phyloP scores from a whole-genome alignment of 2,329 filamentous ascomycete species.

The Teratosphaeria zuluensis region DNA sequence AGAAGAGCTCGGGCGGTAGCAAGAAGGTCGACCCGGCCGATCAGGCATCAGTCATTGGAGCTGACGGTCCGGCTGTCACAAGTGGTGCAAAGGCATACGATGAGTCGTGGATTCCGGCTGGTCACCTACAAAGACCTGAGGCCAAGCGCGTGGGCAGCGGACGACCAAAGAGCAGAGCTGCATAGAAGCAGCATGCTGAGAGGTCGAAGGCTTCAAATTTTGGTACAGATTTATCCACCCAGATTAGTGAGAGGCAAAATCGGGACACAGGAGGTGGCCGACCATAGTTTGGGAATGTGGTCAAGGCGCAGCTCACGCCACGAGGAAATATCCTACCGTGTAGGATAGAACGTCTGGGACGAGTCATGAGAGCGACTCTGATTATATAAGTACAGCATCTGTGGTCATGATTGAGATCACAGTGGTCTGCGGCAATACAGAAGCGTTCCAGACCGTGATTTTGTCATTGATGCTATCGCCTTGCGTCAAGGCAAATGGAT shows the following conservation, averaged over 20 bases:
- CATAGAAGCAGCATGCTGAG: background rate
- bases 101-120: constrained; percentile 84
- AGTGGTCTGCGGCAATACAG: too few species aligned
- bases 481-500: too few species aligned
- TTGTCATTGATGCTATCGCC: too few species aligned
- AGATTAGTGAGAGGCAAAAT: background rate
- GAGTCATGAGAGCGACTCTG: background rate
- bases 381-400: background rate
- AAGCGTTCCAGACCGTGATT: too few species aligned
- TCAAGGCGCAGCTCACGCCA: too few species aligned
- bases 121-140: constrained; percentile 79
- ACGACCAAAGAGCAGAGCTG: constrained; percentile 29
- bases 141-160: constrained; percentile 51
- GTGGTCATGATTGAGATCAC: too few species aligned
- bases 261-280: background rate
- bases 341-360: background rate
- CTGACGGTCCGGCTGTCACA: constrained; percentile 60
- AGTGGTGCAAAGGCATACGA: constrained; percentile 69
- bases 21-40: constrained; percentile 58
- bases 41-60: constrained; percentile 54
- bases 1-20: constrained; percentile 49
- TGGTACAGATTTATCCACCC: background rate
- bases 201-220: background rate
- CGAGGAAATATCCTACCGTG: background rate
- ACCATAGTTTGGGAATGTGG: too few species aligned